phyloP scores from a whole-genome alignment of 345 rosid genomes.

The Geranium rotundifolium region DNA sequence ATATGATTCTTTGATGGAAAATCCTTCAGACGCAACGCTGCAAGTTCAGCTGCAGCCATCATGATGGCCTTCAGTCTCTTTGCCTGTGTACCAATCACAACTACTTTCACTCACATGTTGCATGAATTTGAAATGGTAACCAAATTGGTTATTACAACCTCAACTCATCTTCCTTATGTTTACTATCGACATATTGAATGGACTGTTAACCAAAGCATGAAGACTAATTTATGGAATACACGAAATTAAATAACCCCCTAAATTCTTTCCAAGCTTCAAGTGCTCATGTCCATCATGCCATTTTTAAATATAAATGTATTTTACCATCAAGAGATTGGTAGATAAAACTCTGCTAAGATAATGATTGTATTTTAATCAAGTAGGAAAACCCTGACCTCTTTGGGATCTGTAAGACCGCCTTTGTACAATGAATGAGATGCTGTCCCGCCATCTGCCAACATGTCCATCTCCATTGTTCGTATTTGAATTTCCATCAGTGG shows the following conservation, averaged over 20 bases:
- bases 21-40: slow-evolving; percentile 82
- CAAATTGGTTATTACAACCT: neutral
- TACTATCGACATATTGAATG: too few relatives aligned
- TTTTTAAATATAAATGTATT: neutral
- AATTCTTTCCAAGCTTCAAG: too few relatives aligned
- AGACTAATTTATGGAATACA: too few relatives aligned
- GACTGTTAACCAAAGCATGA: too few relatives aligned
- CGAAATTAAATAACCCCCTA: too few relatives aligned
- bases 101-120: neutral
- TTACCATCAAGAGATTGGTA: neutral
- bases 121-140: neutral
- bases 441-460: slow-evolving; percentile 64
- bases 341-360: neutral
- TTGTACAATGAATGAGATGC: slow-evolving; percentile 90
- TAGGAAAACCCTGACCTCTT: slow-evolving; percentile 44
- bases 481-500: slow-evolving; percentile 94
- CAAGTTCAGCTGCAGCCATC: slow-evolving; percentile 95
- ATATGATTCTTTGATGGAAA: slow-evolving; percentile 42
- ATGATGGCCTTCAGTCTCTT: slow-evolving; percentile 80
- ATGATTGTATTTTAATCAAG: neutral
- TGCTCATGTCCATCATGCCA: too few relatives aligned
- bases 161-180: neutral
- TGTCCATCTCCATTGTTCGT: slow-evolving; percentile 73
- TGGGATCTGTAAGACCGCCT: slow-evolving; percentile 75
- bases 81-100: slow-evolving; percentile 41